Conservation (phyloP, 2,329 filamentous ascomycete species). For the Colletotrichum sidae region DNA sequence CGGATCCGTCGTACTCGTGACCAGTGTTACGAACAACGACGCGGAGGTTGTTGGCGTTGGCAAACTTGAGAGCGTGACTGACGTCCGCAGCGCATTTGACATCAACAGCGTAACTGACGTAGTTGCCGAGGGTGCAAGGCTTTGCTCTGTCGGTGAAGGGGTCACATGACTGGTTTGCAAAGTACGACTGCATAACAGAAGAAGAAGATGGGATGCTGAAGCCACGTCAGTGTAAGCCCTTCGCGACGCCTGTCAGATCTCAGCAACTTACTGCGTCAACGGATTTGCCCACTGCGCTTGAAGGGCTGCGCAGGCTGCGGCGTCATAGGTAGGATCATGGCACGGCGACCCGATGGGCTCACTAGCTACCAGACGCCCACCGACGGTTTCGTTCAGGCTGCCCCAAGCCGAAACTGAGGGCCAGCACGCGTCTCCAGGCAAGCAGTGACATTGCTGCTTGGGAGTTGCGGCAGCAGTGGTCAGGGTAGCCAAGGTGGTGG, state of each 20-base stretch:
- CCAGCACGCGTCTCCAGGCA: conserved; percentile 66
- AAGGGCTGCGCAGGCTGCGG: conserved; percentile 53
- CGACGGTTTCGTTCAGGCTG: conserved; percentile 62
- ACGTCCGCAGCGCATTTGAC: conserved; percentile 47
- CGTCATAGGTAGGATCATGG: conserved; percentile 61
- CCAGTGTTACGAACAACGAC: conserved; percentile 50
- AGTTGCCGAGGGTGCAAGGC: conserved; percentile 58
- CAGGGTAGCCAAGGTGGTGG: conserved; percentile 36
- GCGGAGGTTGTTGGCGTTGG: conserved; percentile 49
- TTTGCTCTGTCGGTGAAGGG: conserved; percentile 52
- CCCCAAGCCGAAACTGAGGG: conserved; percentile 60
- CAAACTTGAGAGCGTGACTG: conserved; percentile 47
- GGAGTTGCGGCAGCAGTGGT: conserved; percentile 23
- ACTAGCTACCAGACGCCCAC: conserved; percentile 62
- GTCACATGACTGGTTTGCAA: conserved; percentile 52
- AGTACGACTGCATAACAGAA: conserved; percentile 55
- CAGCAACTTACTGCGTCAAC: conserved; percentile 48
- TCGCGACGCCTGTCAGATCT: background rate
- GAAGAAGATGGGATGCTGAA: conserved; percentile 50
- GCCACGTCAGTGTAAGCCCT: conserved; percentile 16
- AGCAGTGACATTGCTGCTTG: conserved; percentile 53
- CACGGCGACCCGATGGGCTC: conserved; percentile 65
- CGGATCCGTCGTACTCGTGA: conserved; percentile 41
- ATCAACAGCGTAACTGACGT: conserved; percentile 54
- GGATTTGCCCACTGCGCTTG: conserved; percentile 49